Conservation (phyloP, 768 basidiomycete species). For the Pulveroboletus ravenelii region DNA sequence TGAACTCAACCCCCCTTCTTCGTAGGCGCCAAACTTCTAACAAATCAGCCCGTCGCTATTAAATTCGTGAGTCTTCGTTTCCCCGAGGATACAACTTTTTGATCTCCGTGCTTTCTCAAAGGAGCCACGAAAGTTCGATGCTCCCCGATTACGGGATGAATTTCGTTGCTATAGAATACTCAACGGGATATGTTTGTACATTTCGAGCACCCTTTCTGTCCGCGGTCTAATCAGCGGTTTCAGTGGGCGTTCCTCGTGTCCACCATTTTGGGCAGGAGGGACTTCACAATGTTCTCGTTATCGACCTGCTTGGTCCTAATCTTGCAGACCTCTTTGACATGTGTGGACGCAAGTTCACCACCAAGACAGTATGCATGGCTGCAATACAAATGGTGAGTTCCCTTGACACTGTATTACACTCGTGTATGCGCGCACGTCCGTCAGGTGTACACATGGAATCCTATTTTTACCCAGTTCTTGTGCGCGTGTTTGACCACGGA, state of each 20-base stretch:
- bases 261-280: conserved; percentile 99
- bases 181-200: conserved; percentile 73
- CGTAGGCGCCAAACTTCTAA: conserved; percentile 78
- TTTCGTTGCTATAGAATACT: conserved; percentile 96
- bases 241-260: conserved; percentile 95
- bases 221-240: conserved; percentile 10
- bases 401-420: neutral
- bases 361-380: conserved; percentile 99
- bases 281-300: conserved; percentile 91
- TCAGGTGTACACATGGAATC: neutral
- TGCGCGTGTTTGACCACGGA: neutral
- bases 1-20: conserved; percentile 14
- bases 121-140: conserved; percentile 97
- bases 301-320: conserved; percentile 93
- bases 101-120: conserved; percentile 29
- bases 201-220: conserved; percentile 2
- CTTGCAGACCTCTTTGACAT: conserved; percentile 98
- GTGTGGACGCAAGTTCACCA: conserved; percentile 95
- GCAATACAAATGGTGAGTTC: conserved; percentile 93
- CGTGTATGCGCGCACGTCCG: neutral
- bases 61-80: conserved; percentile 72
- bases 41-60: conserved; percentile 87
- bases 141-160: conserved; percentile 95
- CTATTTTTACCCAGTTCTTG: conserved; percentile 1
- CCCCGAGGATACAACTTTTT: conserved; percentile 8